A percentile compares a stretch with the other conserved stretches of the same genome.
phyloP scores from a whole-genome alignment of 495 filamentous ascomycete genomes.

The Parathielavia hyrcaniae region DNA sequence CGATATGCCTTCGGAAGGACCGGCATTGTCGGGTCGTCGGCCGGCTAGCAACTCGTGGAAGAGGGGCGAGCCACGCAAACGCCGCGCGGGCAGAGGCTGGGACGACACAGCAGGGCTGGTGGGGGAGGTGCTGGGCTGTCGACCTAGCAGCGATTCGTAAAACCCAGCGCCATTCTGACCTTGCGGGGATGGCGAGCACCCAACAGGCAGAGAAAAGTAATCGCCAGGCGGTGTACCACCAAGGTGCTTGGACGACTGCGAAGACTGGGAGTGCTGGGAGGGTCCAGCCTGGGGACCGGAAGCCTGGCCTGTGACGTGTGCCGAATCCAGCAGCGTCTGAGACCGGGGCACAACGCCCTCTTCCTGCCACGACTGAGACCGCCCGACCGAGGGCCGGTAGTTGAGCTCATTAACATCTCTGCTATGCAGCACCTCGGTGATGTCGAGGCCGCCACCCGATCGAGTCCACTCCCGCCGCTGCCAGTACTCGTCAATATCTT shows the following conservation, averaged over 20 bases:
- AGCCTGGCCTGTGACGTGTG: not conserved
- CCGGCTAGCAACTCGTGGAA: not conserved
- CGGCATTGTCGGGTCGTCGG: not conserved
- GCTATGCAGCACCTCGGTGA: not conserved
- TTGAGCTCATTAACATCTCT: constrained; percentile 9
- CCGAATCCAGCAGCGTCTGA: not conserved
- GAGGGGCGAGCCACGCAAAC: not conserved
- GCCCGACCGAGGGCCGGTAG: not conserved
- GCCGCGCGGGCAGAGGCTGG: not conserved
- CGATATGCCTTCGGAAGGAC: too few species aligned
- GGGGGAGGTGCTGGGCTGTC: not conserved
- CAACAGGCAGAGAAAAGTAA: too few species aligned
- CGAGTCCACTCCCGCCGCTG: not conserved
- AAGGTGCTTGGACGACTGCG: too few species aligned
- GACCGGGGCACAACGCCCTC: not conserved
- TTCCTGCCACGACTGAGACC: not conserved
- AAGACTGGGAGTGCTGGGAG: not conserved
- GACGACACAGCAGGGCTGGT: not conserved
- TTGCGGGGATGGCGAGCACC: not conserved
- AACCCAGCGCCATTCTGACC: not conserved
- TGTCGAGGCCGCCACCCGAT: not conserved
- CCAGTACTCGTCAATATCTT: not conserved
- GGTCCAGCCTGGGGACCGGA: not conserved
- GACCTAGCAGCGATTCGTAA: not conserved
- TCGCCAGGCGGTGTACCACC: too few species aligned